phyloP scores from a whole-genome alignment of 495 filamentous ascomycete species.

The Aspergillus sparsus region DNA sequence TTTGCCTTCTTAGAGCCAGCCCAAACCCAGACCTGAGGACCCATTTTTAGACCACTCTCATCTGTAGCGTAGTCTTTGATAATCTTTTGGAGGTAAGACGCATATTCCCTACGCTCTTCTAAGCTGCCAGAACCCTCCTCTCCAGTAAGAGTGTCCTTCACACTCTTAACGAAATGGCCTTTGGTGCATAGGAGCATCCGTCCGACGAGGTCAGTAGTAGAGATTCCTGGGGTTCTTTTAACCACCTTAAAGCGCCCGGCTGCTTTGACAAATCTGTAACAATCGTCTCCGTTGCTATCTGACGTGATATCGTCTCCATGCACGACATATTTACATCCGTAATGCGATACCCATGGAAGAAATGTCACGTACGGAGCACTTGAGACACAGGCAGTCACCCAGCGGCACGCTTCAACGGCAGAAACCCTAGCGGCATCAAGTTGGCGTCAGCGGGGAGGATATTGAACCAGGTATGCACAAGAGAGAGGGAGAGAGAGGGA shows the following conservation, averaged over 20 bases:
- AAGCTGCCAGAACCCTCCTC: conserved; percentile 68
- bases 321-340: conserved; percentile 89
- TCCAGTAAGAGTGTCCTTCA: conserved; percentile 66
- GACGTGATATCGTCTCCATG: conserved; percentile 92
- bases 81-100: conserved; percentile 64
- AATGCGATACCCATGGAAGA: conserved; percentile 89
- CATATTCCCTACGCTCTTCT: conserved; percentile 62
- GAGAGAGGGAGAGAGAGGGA: background rate
- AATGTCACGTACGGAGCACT: conserved; percentile 93
- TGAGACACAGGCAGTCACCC: conserved; percentile 80
- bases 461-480: no score
- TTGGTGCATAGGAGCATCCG: conserved; percentile 94
- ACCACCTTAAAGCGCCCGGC: conserved; percentile 91
- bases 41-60: conserved; percentile 67
- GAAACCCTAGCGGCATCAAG: conserved; percentile 53
- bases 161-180: conserved; percentile 80
- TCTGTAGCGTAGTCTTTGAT: conserved; percentile 86
- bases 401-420: conserved; percentile 91
- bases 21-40: conserved; percentile 81
- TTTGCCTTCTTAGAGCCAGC: conserved; percentile 55
- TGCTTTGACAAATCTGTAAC: conserved; percentile 94
- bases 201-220: conserved; percentile 94
- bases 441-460: conserved; percentile 27
- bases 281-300: conserved; percentile 83
- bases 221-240: conserved; percentile 93